phyloP scores from a whole-genome alignment of 495 filamentous ascomycete genomes.

The Annulohypoxylon moriforme region DNA sequence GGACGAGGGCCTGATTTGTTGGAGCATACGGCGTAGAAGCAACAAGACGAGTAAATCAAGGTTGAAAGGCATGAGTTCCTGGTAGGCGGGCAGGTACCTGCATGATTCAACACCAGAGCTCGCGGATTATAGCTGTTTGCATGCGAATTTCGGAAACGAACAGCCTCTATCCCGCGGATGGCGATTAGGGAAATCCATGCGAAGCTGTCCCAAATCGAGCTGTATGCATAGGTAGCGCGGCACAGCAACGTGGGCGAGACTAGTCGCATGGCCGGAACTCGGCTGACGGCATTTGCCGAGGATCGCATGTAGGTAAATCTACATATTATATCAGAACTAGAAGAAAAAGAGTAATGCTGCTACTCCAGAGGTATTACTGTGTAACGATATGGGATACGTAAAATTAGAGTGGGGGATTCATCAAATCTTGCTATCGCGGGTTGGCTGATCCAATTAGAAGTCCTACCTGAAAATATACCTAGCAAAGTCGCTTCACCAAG shows the following conservation, averaged over 20 bases:
- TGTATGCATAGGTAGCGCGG: background rate
- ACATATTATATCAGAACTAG: too few relatives aligned
- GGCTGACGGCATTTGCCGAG: background rate
- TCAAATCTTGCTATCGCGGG: background rate
- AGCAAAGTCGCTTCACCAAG: background rate
- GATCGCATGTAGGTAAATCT: too few relatives aligned
- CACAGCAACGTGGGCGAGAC: background rate
- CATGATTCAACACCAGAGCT: too few relatives aligned
- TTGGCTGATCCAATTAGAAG: too few relatives aligned
- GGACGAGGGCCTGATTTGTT: background rate
- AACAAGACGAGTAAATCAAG: background rate
- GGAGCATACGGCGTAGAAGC: background rate
- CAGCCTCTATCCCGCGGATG: background rate
- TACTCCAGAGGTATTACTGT: background rate
- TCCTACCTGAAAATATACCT: too few relatives aligned
- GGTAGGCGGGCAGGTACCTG: background rate
- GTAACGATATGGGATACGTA: background rate
- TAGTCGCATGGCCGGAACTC: background rate
- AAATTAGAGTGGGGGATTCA: background rate
- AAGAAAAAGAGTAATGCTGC: too few relatives aligned
- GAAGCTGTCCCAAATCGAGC: background rate
- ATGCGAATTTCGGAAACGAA: background rate
- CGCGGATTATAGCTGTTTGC: background rate
- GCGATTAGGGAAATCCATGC: background rate
- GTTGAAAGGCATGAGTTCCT: background rate